Evolutionary conservation across 257 asterid species (phyloP), one percentile per base, ranked within the genome.

Genomic region (Gentiana dahurica): DNA sequence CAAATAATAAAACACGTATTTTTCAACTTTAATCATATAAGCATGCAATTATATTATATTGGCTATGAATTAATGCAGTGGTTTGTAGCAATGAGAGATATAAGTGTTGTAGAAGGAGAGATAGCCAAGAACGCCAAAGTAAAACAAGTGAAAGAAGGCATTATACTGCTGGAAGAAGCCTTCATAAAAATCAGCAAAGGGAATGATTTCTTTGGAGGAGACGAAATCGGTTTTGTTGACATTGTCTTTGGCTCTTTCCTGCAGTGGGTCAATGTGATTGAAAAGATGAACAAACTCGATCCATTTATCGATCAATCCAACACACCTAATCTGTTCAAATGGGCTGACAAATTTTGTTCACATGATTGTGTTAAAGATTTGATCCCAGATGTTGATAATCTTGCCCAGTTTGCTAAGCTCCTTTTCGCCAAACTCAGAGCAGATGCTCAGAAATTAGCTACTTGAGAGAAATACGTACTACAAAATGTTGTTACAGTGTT

Each of bases 131-230:
- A 52, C 3, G 54, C 8, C 24, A 59, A 53, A 33, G 24, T 45
- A 13, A 47, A 47, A 12, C 4, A 1, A 15, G 54, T 36, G 12
- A 12, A 12, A 2, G 61, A 66, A 15, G 50, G 51, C 8, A 10
- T 66, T 5, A 41, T 36, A 59, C 12, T 44, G 24, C 38, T 66
- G 34, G 71, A 66, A 47, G 46, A 41, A 2, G 11, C 10, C 46
- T 41, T 41, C 32, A 37, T 8, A 55, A 58, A 6, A 53, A 51
- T 8, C 46, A 41, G 46, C 46, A 38, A 13, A 15, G 65, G 65
- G n/a, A 65, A 65, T 34, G 47, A 59, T 49, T 66, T 52, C 60
- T 50, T 53, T 35, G 71, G 61, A 35, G 61, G 65, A 41, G 65
- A 66, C 43, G 12, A 43, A n/a, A 53, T 66, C 4, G 61, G 65